Evolutionary conservation across 768 basidiomycete genomes (phyloP), one percentile per base, ranked within the genome.

Genomic region (Suillus occidentalis): DNA sequence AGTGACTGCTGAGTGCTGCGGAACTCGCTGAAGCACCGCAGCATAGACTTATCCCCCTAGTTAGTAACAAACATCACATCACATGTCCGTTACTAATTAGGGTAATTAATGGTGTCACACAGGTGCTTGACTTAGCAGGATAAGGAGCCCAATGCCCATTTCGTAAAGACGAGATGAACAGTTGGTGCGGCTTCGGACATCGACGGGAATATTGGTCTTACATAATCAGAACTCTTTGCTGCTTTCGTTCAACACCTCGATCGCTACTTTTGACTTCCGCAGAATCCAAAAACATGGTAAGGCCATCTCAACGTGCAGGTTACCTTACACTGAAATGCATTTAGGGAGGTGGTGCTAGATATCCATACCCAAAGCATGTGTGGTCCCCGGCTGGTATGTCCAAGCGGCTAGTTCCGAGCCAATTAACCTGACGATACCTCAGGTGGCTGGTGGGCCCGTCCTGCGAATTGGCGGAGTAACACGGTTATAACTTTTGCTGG

Each of bases 361-460:
- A 93, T 83, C 94, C 95, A 10, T 97, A 90, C 76, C 95, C 94
- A 39, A 96, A 95, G 82, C 86, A 91, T 73, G 95, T 97, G 63
- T 98, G 94, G 94, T 90, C 94, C 28, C 95, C 96, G 73, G 84
- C 95, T 69, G 94, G 94, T 93, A 61, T 66, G 77, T 79, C 22
- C 25, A 25, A 58, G 57, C 57, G 57, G 39, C 37, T 22, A 50
- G 20, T 55, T 43, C 14, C 58, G 56, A 60, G 20, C 34, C 22
- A 45, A 63, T 62, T 55, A 63, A 57, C 60, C 59, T n/a, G 42
- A 31, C 20, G 56, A 69, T 53, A 40, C 22, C 18, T 60, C 69
- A 94, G 94, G 95, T 80, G 95, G 95, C 71, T 98, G 95, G 95
- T 98, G 95, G 95, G 86, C 88, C 42, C 87, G 93, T 22, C 95